A percentile compares a stretch with the other conserved stretches of the same genome.
phyloP scores from a whole-genome alignment of 768 basidiomycete genomes.

The Naganishia kalamii region DNA sequence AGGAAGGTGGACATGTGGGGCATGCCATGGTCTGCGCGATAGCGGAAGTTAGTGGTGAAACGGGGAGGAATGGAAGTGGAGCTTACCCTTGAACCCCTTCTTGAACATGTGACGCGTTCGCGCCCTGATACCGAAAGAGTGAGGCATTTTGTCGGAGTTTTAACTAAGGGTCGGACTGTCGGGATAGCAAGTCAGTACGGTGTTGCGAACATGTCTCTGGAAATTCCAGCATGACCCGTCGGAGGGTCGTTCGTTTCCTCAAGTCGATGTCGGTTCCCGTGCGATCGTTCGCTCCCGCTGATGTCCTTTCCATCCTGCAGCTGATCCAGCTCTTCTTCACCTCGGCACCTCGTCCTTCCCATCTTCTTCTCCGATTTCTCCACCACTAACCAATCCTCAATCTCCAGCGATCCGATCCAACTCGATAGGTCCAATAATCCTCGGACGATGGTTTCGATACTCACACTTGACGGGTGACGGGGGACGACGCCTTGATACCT shows the following conservation, averaged over 20 bases:
- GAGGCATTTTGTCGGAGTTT: slow-evolving; percentile 64
- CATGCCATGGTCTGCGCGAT: slow-evolving; percentile 81
- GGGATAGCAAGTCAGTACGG: not conserved
- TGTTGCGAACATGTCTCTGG: not conserved
- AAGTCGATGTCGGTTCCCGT: no score
- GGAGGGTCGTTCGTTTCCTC: no score
- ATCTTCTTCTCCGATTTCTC: not conserved
- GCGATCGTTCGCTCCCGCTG: no score
- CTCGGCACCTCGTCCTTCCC: not conserved
- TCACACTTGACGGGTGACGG: slow-evolving; percentile 19
- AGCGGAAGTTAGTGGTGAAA: no score
- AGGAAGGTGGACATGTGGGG: slow-evolving; percentile 89
- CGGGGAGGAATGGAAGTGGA: no score
- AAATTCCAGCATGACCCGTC: not conserved
- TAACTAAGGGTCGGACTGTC: slow-evolving; percentile 20
- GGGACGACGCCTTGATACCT: slow-evolving; percentile 17
- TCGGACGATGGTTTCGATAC: slow-evolving; percentile 9
- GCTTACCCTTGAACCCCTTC: slow-evolving; percentile 93
- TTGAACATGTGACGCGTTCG: slow-evolving; percentile 99
- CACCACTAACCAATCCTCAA: not conserved
- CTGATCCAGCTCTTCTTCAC: no score
- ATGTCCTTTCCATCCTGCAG: no score
- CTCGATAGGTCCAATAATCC: not conserved
- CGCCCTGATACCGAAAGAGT: slow-evolving; percentile 99
- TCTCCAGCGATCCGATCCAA: not conserved